phyloP scores from a whole-genome alignment of 495 filamentous ascomycete species.

The Annulohypoxylon stygium region DNA sequence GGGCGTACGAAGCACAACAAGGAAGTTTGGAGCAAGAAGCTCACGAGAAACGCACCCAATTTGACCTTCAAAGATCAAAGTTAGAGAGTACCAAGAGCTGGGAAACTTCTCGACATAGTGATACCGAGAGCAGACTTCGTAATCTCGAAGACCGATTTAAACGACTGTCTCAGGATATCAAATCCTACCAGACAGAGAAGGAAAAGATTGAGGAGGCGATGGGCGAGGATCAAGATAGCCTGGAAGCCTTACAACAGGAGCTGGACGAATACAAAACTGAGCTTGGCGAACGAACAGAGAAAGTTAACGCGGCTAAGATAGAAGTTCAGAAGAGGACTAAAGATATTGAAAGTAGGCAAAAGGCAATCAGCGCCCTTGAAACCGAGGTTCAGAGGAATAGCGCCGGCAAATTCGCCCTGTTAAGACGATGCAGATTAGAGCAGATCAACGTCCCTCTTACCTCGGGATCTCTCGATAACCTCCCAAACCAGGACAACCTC shows the following conservation, averaged over 20 bases:
- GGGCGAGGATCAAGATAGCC: slow-evolving; percentile 77
- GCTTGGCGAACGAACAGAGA: slow-evolving; percentile 76
- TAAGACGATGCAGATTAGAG: slow-evolving; percentile 92
- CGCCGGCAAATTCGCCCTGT: slow-evolving; percentile 81
- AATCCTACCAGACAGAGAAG: slow-evolving; percentile 79
- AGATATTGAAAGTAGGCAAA: slow-evolving; percentile 82
- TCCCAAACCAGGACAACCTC: slow-evolving; percentile 87
- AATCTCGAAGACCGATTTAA: slow-evolving; percentile 73
- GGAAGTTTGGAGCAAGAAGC: slow-evolving; percentile 90
- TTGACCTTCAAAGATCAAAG: slow-evolving; percentile 83
- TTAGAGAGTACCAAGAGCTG: slow-evolving; percentile 84
- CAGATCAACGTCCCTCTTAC: slow-evolving; percentile 88
- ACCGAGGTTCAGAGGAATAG: slow-evolving; percentile 85
- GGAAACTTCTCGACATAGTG: slow-evolving; percentile 76
- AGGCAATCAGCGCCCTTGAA: slow-evolving; percentile 81
- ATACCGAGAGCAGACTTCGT: slow-evolving; percentile 76
- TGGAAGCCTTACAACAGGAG: slow-evolving; percentile 79
- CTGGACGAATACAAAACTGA: slow-evolving; percentile 75
- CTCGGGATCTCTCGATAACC: slow-evolving; percentile 82
- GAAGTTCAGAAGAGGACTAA: slow-evolving; percentile 88
- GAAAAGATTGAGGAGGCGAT: slow-evolving; percentile 77
- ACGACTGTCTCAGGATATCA: slow-evolving; percentile 73
- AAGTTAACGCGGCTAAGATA: slow-evolving; percentile 81
- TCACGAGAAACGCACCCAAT: slow-evolving; percentile 85
- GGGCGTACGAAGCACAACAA: slow-evolving; percentile 92